phyloP scores from a whole-genome alignment of 2,329 filamentous ascomycete genomes.

The Leptographium galeiforme region DNA sequence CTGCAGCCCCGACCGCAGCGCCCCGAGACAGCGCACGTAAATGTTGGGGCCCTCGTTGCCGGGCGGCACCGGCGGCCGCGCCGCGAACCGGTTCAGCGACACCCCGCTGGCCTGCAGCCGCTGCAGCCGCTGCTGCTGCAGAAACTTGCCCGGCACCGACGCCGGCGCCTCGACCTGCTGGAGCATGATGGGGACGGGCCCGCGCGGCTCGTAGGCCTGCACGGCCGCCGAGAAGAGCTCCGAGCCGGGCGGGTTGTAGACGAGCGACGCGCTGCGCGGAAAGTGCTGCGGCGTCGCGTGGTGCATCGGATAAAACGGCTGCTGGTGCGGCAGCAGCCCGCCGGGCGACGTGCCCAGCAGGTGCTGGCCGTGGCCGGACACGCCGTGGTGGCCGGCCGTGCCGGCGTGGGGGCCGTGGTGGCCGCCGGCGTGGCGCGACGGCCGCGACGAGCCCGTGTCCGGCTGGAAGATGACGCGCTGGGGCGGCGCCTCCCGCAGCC shows the following conservation, averaged over 20 bases:
- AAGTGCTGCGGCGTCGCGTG: constrained; percentile 9
- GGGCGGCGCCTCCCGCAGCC: constrained; percentile 68
- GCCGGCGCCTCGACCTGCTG: constrained; percentile 63
- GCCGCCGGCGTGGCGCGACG: constrained; percentile 43
- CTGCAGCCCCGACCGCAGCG: constrained; percentile 64
- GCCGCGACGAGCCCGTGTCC: constrained; percentile 53
- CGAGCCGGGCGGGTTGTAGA: constrained; percentile 38
- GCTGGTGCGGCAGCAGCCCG: constrained; percentile 14
- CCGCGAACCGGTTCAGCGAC: constrained; percentile 38
- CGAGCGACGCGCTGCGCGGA: constrained; percentile 28
- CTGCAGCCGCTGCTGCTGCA: constrained; percentile 36
- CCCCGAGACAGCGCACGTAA: constrained; percentile 75
- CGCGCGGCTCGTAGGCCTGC: constrained; percentile 57
- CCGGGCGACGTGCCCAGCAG: constrained; percentile 11
- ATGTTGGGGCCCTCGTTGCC: constrained; percentile 74
- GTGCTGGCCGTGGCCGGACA: constrained; percentile 3
- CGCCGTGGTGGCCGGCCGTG: constrained; percentile 13
- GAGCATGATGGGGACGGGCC: constrained; percentile 44
- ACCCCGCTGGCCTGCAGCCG: constrained; percentile 25
- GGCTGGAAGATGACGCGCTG: constrained; percentile 78
- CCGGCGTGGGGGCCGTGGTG: constrained; percentile 23
- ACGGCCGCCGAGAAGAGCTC: constrained; percentile 48
- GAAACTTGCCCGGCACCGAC: constrained; percentile 58
- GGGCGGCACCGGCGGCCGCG: constrained; percentile 29
- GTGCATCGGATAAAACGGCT: constrained; percentile 10